These are phyloP conservation scores for Saturnispora ahearnii DNA, from an alignment of 805 yeast genomes.

Conservation along the genomic window DNA sequence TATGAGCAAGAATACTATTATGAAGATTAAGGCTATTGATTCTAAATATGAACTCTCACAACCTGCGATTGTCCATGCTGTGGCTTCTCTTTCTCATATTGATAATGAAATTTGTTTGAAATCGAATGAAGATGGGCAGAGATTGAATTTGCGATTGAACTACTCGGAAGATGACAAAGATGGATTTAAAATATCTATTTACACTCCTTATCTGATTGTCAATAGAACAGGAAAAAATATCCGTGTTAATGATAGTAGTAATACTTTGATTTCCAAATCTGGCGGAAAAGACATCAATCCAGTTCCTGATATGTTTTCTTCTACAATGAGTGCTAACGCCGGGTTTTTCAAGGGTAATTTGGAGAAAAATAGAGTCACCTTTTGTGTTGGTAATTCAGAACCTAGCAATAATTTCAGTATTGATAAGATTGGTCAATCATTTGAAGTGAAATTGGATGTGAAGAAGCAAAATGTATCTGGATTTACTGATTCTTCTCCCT, in stretches of 20 bases:
- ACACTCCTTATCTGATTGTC: constrained; percentile 74
- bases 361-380: constrained; percentile 54
- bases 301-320: constrained; percentile 78
- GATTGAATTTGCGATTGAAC: constrained; percentile 51
- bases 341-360: constrained; percentile 24
- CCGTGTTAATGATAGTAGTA: constrained; percentile 45
- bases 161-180: constrained; percentile 47
- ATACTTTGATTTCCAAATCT: constrained; percentile 36
- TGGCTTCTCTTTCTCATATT: constrained; percentile 23
- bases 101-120: constrained; percentile 37
- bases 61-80: constrained; percentile 64
- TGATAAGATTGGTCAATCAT: constrained; percentile 81
- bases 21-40: constrained; percentile 56
- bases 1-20: constrained; percentile 44
- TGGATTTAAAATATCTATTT: constrained; percentile 60
- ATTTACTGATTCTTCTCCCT: not conserved
- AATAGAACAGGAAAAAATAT: constrained; percentile 71
- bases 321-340: constrained; percentile 37
- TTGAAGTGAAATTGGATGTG: constrained; percentile 41
- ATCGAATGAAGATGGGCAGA: constrained; percentile 57
- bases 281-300: constrained; percentile 26
- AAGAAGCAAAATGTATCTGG: constrained; percentile 32
- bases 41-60: constrained; percentile 58
- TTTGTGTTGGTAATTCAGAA: constrained; percentile 59
- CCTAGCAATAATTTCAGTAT: constrained; percentile 72